A percentile compares a stretch with the other conserved stretches of the same genome.
Evolutionary conservation across 148 eudicot species (phyloP).

Genomic region (Amaranthus cruentus): DNA sequence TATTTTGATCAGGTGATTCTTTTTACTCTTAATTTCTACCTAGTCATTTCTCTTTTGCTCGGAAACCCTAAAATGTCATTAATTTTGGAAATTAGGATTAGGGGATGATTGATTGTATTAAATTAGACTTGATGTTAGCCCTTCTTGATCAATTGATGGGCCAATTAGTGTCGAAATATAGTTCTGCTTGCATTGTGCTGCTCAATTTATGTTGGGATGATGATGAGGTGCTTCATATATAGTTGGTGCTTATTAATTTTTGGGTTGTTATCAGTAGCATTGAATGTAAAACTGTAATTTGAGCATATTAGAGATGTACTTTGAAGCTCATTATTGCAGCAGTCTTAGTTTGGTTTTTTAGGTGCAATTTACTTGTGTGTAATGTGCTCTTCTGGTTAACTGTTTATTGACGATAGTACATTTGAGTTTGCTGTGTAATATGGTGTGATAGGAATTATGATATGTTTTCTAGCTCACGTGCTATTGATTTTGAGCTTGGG

Average conservation of each 20-base stretch:
- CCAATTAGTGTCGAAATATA: conserved; percentile 1
- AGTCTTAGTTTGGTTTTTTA: conserved; percentile 14
- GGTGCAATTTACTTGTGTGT: neutral
- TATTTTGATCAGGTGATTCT: conserved; percentile 29
- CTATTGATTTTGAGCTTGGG: neutral
- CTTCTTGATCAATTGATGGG: conserved; percentile 10
- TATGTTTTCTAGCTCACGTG: neutral
- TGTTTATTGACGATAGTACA: neutral
- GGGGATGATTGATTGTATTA: conserved; percentile 7
- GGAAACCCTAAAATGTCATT: conserved; percentile 30
- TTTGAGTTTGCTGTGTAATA: neutral
- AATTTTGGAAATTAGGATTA: conserved; percentile 23
- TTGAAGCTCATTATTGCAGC: conserved; percentile 4
- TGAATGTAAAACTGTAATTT: conserved; percentile 6
- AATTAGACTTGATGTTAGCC: conserved; percentile 7
- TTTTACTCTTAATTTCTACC: conserved; percentile 27
- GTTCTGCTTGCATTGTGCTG: conserved; percentile 2
- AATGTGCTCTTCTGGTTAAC: conserved; percentile 1
- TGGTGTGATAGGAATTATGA: neutral
- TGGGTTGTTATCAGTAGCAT: conserved; percentile 25
- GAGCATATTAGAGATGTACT: neutral
- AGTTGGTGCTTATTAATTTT: neutral
- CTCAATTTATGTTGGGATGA: conserved; percentile 18
- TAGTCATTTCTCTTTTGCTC: conserved; percentile 14
- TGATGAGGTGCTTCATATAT: conserved; percentile 16